Percentiles rank a stretch among this genome's conserved stretches.
phyloP scores from a whole-genome alignment of 2,329 filamentous ascomycete species.

The Pyricularia sp. region DNA sequence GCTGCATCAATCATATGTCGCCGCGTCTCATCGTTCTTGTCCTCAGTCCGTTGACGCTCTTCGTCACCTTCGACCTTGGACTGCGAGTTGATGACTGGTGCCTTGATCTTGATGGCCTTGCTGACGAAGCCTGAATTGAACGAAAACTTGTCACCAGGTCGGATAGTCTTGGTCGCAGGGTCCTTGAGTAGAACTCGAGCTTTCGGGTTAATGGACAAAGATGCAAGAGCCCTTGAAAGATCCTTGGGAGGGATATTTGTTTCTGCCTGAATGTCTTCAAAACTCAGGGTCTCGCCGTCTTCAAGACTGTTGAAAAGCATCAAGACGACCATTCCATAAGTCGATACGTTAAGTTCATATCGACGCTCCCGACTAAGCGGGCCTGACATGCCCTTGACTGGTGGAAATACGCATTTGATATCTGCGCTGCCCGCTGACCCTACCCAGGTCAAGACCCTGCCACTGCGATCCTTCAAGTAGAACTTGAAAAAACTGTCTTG shows the following conservation, averaged over 20 bases:
- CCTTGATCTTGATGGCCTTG: slow-evolving; percentile 78
- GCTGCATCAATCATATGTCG: slow-evolving; percentile 62
- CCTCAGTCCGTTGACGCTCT: slow-evolving; percentile 57
- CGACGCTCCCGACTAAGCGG: slow-evolving; percentile 50
- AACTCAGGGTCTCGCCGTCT: slow-evolving; percentile 35
- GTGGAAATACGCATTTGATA: slow-evolving; percentile 65
- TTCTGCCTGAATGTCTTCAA: slow-evolving; percentile 69
- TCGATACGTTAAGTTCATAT: slow-evolving; percentile 86
- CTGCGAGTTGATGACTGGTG: slow-evolving; percentile 65
- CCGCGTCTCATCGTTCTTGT: slow-evolving; percentile 61
- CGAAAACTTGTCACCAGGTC: slow-evolving; percentile 61
- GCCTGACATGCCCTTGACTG: slow-evolving; percentile 51
- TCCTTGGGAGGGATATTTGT: slow-evolving; percentile 69
- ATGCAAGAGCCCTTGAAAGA: slow-evolving; percentile 64
- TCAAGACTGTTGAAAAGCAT: slow-evolving; percentile 74
- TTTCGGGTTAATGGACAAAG: slow-evolving; percentile 71
- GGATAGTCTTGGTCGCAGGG: slow-evolving; percentile 65
- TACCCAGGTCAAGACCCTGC: slow-evolving; percentile 77
- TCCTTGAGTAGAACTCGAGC: slow-evolving; percentile 70
- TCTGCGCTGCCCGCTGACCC: slow-evolving; percentile 65
- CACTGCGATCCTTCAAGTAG: slow-evolving; percentile 78
- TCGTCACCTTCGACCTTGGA: slow-evolving; percentile 73
- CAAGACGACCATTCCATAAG: slow-evolving; percentile 82
- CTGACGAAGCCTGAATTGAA: slow-evolving; percentile 76
- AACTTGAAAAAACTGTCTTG: slow-evolving; percentile 80